These are phyloP conservation scores for Eucalyptus cladocalyx DNA, from an alignment of 345 rosid species.

Conservation along the genomic window DNA sequence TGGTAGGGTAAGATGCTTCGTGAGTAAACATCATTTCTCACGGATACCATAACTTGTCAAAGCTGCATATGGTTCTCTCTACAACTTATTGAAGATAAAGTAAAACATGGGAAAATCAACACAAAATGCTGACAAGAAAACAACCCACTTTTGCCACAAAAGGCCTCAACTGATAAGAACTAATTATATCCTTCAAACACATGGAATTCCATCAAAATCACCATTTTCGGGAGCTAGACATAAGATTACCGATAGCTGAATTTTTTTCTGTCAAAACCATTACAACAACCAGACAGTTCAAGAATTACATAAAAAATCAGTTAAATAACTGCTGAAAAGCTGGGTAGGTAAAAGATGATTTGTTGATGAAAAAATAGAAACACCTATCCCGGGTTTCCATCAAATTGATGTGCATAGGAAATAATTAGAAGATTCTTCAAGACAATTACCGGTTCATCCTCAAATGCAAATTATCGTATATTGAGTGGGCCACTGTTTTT, in stretches of 20 bases:
- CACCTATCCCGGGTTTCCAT: neutral
- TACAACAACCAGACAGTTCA: neutral
- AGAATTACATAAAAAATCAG: neutral
- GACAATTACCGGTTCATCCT: neutral
- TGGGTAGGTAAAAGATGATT: neutral
- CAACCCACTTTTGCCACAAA: constrained; percentile 59
- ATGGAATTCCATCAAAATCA: constrained; percentile 14
- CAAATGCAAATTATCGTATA: neutral
- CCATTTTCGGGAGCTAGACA: constrained; percentile 37
- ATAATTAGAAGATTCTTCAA: neutral
- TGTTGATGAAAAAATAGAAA: neutral
- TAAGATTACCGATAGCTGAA: constrained; percentile 43
- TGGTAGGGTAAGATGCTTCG: neutral
- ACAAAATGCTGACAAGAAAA: neutral
- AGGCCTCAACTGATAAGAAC: constrained; percentile 65
- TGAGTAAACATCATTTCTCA: neutral
- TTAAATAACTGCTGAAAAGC: neutral
- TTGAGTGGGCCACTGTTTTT: neutral
- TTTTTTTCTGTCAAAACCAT: constrained; percentile 34
- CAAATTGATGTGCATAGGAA: neutral
- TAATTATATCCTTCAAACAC: constrained; percentile 32
- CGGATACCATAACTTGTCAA: neutral
- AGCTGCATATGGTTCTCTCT: neutral
- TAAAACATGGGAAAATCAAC: neutral
- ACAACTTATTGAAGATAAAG: neutral